These are phyloP conservation scores for Phylloporus sp. DNA, from an alignment of 768 basidiomycete species.

Conservation along the genomic window DNA sequence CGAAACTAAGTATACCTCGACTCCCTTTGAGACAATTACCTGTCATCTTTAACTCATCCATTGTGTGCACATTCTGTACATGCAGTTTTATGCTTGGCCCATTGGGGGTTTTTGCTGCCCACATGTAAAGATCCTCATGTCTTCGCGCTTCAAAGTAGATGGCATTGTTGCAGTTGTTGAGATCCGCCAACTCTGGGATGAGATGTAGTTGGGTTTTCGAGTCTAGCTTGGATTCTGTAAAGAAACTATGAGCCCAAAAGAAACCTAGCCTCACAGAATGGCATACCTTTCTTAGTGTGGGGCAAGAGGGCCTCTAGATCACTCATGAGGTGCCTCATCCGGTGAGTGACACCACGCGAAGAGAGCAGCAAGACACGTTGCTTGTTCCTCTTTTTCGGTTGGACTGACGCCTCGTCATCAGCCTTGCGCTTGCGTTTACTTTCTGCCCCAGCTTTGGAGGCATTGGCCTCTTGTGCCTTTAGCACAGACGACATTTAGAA, in stretches of 20 bases:
- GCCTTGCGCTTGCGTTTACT: slow-evolving; percentile 60
- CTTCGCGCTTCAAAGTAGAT: slow-evolving; percentile 96
- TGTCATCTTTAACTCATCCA: slow-evolving; percentile 99
- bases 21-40: slow-evolving; percentile 98
- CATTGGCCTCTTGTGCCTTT: slow-evolving; percentile 58
- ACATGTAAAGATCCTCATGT: slow-evolving; percentile 94
- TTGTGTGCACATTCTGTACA: slow-evolving; percentile 97
- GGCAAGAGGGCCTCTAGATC: slow-evolving; percentile 88
- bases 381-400: slow-evolving; percentile 75
- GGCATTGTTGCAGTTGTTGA: slow-evolving; percentile 96
- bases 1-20: slow-evolving; percentile 89
- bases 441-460: slow-evolving; percentile 41
- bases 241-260: neutral
- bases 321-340: slow-evolving; percentile 97
- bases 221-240: slow-evolving; percentile 90
- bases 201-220: slow-evolving; percentile 92
- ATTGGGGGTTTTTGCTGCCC: slow-evolving; percentile 96
- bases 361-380: slow-evolving; percentile 91
- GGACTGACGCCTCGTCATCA: slow-evolving; percentile 42
- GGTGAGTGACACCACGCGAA: slow-evolving; percentile 90
- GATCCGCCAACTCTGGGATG: slow-evolving; percentile 92
- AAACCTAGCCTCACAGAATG: slow-evolving; percentile 13
- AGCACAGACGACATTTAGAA: slow-evolving; percentile 58
- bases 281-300: slow-evolving; percentile 92
- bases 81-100: slow-evolving; percentile 97